Conservation (phyloP, 148 eudicot genomes). For the Beta vulgaris region DNA sequence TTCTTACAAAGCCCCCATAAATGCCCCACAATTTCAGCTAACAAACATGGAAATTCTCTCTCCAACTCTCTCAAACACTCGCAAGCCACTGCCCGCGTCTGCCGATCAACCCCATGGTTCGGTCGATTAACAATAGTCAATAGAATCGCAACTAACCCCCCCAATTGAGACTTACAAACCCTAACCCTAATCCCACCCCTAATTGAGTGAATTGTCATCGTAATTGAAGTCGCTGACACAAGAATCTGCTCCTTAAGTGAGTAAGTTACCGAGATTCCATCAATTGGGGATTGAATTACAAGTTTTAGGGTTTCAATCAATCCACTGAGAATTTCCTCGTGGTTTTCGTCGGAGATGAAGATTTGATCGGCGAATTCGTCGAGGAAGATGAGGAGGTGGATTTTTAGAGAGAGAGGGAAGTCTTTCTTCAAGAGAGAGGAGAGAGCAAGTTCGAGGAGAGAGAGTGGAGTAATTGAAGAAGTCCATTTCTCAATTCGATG, state of each 20-base stretch:
- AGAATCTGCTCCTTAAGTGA: constrained; percentile 70
- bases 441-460: constrained; percentile 62
- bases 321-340: constrained; percentile 24
- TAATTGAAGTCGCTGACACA: constrained; percentile 49
- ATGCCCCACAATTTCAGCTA: constrained; percentile 60
- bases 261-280: constrained; percentile 39
- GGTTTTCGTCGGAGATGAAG: not conserved
- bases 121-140: constrained; percentile 75
- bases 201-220: constrained; percentile 26
- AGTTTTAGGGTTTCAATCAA: constrained; percentile 45
- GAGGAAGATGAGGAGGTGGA: constrained; percentile 60
- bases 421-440: constrained; percentile 60
- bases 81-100: constrained; percentile 64
- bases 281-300: constrained; percentile 60
- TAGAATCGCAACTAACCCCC: constrained; percentile 52
- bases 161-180: constrained; percentile 29
- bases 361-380: constrained; percentile 38
- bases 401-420: constrained; percentile 52
- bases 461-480: constrained; percentile 30
- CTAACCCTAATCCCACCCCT: constrained; percentile 28
- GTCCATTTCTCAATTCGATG: constrained; percentile 38
- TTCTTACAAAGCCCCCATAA: constrained; percentile 77
- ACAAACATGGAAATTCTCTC: constrained; percentile 66
- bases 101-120: constrained; percentile 76
- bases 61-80: constrained; percentile 88